Base-by-base conservation (phyloP, 768 basidiomycete species). In the Russula ochroleuca region DNA sequence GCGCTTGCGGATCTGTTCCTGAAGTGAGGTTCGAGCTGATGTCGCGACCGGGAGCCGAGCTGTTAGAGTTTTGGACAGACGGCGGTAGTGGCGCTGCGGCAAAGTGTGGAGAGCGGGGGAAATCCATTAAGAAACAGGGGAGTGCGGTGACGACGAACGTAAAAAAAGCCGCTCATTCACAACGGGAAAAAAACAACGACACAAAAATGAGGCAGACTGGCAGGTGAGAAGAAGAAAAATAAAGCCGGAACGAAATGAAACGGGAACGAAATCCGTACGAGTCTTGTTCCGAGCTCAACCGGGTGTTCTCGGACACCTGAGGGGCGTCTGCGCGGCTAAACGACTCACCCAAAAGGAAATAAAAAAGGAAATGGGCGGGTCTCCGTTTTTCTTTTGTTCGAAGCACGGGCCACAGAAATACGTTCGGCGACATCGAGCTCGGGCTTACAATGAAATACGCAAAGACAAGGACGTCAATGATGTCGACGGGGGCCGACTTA, bases 231-330 rank as follows among this genome's bases (percentile, higher is more conserved):
- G 33, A n/a, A 0, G 25, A 17, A n/a, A 33, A 52, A 33, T 17
- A 51, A 48, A 48, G 2, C 6, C 25, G 48, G 17, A 50, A 45
- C 5, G 23, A 48, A n/a, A 33, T 19, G 31, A 59, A 51, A n/a
- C 15, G 35, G 35, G 35, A 33, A 8, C 33, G 8, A 33, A 33
- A 33, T 33, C 35, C 3, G 35, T 35, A 8, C 10, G 6, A 7
- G 8, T 35, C 35, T 52, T 52, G 41, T 54, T 48, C 61, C 53
- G 53, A 62, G 14, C 9, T 40, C 19, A 28, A n/a, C 54, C 61
- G 61, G 61, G 61, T 56, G 48, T 40, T 56, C 54, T 62, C 61
- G 61, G 61, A 21, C 31, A n/a, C 7, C 8, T n/a, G 45, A 35
- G 28, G 31, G 56, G 23, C 45, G 33, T 54, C 45, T 47, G 60